phyloP scores from a whole-genome alignment of 257 asterid genomes.

The Penstemon eatonii region DNA sequence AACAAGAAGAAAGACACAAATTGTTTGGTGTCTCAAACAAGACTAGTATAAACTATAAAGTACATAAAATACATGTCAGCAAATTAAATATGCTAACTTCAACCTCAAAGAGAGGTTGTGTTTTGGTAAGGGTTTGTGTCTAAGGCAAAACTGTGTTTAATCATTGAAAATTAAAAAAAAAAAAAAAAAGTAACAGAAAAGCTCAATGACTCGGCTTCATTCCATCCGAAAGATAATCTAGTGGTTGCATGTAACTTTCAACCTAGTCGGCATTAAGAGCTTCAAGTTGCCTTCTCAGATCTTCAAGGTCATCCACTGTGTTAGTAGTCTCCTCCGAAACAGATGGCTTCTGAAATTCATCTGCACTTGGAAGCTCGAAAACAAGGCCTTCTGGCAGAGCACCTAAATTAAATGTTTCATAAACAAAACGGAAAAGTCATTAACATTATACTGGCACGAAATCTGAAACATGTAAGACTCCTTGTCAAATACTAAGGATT shows the following conservation, averaged over 20 bases:
- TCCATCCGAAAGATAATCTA: not conserved
- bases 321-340: conserved; percentile 37
- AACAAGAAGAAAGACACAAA: no score
- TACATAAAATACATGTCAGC: no score
- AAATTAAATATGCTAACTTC: no score
- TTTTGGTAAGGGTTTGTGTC: no score
- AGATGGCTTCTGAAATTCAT: conserved; percentile 49
- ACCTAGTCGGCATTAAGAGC: conserved; percentile 62
- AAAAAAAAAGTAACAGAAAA: no score
- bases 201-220: no score
- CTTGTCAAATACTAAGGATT: not conserved
- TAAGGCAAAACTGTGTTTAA: no score
- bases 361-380: conserved; percentile 91
- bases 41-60: no score
- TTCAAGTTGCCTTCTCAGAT: conserved; percentile 78
- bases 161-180: no score
- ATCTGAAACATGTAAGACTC: not conserved
- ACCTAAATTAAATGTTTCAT: conserved; percentile 41
- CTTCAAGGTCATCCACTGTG: conserved; percentile 69
- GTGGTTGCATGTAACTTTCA: not conserved
- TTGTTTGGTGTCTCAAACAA: no score
- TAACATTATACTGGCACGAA: not conserved
- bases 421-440: not conserved
- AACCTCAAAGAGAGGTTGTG: no score
- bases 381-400: conserved; percentile 77